Evolutionary conservation across 129 eudicot genomes (phyloP), one percentile per base, ranked within the genome.

Genomic region (Sambucus nigra): DNA sequence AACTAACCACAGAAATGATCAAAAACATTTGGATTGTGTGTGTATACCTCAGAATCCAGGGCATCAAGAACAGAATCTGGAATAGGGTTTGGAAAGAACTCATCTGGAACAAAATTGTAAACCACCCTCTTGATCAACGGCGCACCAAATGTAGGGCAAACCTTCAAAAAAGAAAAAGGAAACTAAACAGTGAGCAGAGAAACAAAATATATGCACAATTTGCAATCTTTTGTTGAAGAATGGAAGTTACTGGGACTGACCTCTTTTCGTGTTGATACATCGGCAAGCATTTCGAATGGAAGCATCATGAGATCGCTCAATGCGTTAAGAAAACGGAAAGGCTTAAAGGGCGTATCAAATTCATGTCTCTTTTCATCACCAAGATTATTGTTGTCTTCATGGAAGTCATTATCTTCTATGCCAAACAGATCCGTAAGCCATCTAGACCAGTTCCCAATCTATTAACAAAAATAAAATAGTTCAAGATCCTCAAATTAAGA

Each of bases 231-330:
- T 4, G 25, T 32, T 2, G 20, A 47, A 18, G 6, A 22, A 24
- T 19, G 32, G 26, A 28, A 49, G 19, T 29, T 22, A 28, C 28
- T 40, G 28, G 52, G 67, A 23, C 55, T 40, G 46, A 86, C 99
- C 86, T 91, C 99, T 64, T 76, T 86, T 54, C 99, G 79, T 26
- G 76, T 86, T 64, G 94, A 53, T 41, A 49, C 48, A 57, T 91
- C 95, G 25, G 74, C 82, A 56, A 91, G 94, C 95, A 91, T 82
- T 76, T 74, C 98, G 56, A 70, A 67, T 33, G 99, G 99, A 59
- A 91, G 94, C 99, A 91, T 91, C 99, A 91, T 91, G 49, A 91
- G 82, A 58, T 91, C 95, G 61, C 99, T 86, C 79, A 91, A 61
- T 10, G 94, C 89, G 69, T 82, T 87, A 31, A 91, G 91, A 55